Base-by-base conservation (phyloP, 2,329 filamentous ascomycete genomes). In the Remersonia thermophila region DNA sequence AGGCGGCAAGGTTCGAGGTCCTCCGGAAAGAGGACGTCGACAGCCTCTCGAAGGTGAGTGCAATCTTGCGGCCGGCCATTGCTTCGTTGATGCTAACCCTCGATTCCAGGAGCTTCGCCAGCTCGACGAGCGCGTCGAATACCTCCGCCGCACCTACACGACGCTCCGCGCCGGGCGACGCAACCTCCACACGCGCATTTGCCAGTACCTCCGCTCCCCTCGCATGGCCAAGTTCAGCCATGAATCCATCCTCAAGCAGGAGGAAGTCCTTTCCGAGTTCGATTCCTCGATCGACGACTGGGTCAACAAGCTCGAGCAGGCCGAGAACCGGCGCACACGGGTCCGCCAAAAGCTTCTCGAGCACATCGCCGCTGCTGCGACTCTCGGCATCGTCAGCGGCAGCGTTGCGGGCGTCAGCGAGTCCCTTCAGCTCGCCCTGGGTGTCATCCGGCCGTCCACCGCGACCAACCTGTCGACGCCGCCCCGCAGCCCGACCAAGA, bases 281-380 rank as follows among this genome's bases (percentile, higher is more conserved):
- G 82, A 89, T 51, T 62, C 69, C 12, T 82, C 78, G 3, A 87
- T 89, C 44, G 83, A 87, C 49, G 80, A 85, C 52, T 87, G 83
- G 78, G 75, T 83, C 33, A 66, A 61, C 47, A 87, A 87, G 60
- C 69, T 87, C n/a, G 83, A 87, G 51, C 71, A 80, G 44, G 80
- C 81, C 8, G 83, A 89, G 56, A 84, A 86, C 53, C 69, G 83
- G 50, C 75, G 82, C 28, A 78, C 76, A 12, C 69, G 80, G 6
- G 75, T 89, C 30, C 72, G 81, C 27, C 81, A 87, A 54, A 89
- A 86, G 64, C 64, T 89, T 10, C 69, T 89, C 3, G 82, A 89
- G 57, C 83, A 89, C 51, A 77, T 87, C 35, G 82, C 83, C 32
- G 83, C 80, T 12, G 79, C 81, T 2, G 61, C 73, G 35, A 72